A percentile compares a stretch with the other conserved stretches of the same genome.
Conservation (phyloP, 257 asterid genomes). For the Nicotiana obtusifolia region DNA sequence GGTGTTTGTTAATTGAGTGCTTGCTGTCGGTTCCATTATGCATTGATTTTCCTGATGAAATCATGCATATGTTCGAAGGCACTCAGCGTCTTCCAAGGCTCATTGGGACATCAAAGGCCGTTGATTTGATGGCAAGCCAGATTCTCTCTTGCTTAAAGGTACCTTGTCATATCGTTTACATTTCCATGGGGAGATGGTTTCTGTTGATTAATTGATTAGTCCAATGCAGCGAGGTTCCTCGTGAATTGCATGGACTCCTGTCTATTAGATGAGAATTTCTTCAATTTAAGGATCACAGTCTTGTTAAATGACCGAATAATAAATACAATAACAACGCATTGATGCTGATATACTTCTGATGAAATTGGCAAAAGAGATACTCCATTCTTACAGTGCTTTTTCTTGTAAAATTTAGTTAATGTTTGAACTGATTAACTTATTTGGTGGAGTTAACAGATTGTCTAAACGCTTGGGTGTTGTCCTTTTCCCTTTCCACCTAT, state of each 20-base stretch:
- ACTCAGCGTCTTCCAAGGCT: constrained; percentile 65
- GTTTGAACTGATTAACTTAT: neutral
- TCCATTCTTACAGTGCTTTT: neutral
- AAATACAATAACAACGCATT: neutral
- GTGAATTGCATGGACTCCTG: neutral
- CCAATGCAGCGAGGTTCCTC: neutral
- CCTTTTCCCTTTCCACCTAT: neutral
- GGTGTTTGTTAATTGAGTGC: neutral
- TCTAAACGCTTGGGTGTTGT: neutral
- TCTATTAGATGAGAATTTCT: neutral
- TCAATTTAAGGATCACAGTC: neutral
- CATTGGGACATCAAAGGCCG: constrained; percentile 48
- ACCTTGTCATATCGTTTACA: neutral
- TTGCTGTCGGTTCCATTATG: neutral
- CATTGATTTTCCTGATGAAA: neutral
- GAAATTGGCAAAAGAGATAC: neutral
- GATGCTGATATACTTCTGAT: neutral
- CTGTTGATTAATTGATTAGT: neutral
- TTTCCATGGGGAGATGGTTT: neutral
- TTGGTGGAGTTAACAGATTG: neutral
- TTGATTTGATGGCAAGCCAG: constrained; percentile 42
- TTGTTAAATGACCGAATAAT: neutral
- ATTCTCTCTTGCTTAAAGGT: neutral
- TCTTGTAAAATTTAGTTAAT: neutral
- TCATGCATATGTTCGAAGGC: constrained; percentile 21